Conservation (phyloP, 768 basidiomycete genomes). For the Fomitopsis serialis region DNA sequence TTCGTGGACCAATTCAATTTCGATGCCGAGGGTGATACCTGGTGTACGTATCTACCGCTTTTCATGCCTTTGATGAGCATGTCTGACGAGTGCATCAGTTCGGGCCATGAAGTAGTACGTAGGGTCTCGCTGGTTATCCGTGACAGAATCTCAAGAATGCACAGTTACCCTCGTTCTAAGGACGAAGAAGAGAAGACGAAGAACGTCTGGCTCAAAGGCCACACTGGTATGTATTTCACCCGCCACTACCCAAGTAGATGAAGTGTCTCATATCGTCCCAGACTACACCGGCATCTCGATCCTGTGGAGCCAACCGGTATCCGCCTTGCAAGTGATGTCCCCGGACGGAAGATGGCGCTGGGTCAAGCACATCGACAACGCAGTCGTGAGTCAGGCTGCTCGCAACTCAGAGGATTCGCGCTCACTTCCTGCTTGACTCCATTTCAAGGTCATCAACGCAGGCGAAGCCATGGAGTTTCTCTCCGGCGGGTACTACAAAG, state of each 20-base stretch:
- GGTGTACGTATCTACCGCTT: conserved; percentile 22
- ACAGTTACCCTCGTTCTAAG: conserved; percentile 26
- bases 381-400: conserved; percentile 26
- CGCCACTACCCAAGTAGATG: background rate
- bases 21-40: conserved; percentile 32
- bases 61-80: background rate
- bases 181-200: conserved; percentile 26
- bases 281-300: conserved; percentile 29
- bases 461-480: conserved; percentile 29
- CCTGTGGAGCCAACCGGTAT: conserved; percentile 32
- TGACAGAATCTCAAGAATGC: background rate
- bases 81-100: background rate
- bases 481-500: conserved; percentile 30
- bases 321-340: conserved; percentile 28
- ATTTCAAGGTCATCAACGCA: conserved; percentile 35
- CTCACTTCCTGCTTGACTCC: background rate
- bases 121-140: background rate
- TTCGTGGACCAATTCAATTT: conserved; percentile 35
- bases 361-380: conserved; percentile 30
- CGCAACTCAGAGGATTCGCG: background rate
- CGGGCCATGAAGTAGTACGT: background rate
- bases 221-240: conserved; percentile 24
- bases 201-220: conserved; percentile 32
- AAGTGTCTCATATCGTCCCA: conserved; percentile 3
- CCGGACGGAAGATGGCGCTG: conserved; percentile 31